Evolutionary conservation across 2,329 filamentous ascomycete species (phyloP).

Genomic region (Cladophialophora exuberans): DNA sequence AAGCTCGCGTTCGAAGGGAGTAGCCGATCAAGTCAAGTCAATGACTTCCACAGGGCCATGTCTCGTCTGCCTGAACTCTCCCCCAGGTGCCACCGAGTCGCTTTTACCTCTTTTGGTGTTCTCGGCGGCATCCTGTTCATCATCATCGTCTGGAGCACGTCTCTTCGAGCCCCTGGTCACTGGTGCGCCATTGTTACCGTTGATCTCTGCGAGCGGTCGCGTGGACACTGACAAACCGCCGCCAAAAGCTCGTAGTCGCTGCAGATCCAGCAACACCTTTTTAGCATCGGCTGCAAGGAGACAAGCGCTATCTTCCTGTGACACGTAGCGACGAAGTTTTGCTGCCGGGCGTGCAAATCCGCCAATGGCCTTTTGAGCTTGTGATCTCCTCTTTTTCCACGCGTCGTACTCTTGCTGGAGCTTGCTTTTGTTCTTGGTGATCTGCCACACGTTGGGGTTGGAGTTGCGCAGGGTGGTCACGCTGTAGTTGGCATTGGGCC

Average conservation of each 20-base stretch:
- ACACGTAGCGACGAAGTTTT: not conserved
- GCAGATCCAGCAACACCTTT: too few species aligned
- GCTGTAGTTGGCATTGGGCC: not conserved
- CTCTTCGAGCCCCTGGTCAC: not conserved
- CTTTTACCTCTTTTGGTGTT: not conserved
- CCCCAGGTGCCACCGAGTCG: not conserved
- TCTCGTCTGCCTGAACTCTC: not conserved
- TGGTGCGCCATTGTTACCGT: too few species aligned
- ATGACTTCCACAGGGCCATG: conserved; percentile 4
- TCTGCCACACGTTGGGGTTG: conserved; percentile 11
- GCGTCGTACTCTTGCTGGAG: not conserved
- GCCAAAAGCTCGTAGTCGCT: too few species aligned
- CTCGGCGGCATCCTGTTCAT: not conserved
- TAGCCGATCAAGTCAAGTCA: conserved; percentile 6
- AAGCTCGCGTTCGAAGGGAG: not conserved
- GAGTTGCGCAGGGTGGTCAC: conserved; percentile 7
- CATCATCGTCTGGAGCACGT: not conserved
- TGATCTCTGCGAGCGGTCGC: too few species aligned
- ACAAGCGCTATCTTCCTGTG: not conserved
- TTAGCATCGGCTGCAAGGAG: not conserved
- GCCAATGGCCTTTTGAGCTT: not conserved
- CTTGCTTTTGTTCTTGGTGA: conserved; percentile 11
- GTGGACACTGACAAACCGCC: too few species aligned
- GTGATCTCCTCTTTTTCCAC: conserved; percentile 1
- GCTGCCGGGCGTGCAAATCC: not conserved